Conservation (phyloP, 495 filamentous ascomycete genomes). For the Aspergillus bertholletiae region DNA sequence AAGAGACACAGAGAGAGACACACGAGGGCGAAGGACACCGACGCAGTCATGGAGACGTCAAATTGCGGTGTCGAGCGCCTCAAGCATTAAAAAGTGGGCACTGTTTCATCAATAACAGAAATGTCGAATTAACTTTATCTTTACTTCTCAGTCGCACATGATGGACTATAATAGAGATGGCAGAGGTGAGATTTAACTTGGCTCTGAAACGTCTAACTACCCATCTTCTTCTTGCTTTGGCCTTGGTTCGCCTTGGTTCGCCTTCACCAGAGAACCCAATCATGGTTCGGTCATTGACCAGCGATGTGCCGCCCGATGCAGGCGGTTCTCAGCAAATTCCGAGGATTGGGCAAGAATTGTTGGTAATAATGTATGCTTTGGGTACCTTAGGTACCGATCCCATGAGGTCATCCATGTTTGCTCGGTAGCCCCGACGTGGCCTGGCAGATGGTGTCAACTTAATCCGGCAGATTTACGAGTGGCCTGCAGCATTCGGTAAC, state of each 20-base stretch:
- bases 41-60: not conserved
- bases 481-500: not conserved
- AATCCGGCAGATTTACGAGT: not conserved
- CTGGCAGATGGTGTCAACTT: not conserved
- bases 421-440: slow-evolving; percentile 1
- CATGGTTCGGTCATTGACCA: not conserved
- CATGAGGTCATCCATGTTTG: not conserved
- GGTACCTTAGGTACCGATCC: slow-evolving; percentile 12
- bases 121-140: not conserved
- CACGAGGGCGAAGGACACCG: too few species aligned
- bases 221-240: not conserved
- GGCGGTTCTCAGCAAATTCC: not conserved
- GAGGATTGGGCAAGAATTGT: slow-evolving; percentile 8
- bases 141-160: too few species aligned
- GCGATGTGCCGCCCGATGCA: slow-evolving; percentile 5
- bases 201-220: not conserved
- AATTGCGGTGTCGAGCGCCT: not conserved
- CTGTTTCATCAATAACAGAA: too few species aligned
- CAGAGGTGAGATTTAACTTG: not conserved
- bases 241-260: too few species aligned
- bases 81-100: not conserved
- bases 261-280: not conserved
- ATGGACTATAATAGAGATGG: not conserved
- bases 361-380: slow-evolving; percentile 3
- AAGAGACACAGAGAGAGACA: not conserved